These are phyloP conservation scores for Wickerhamiella azymoides DNA, from an alignment of 805 yeast species.

Conservation along the genomic window DNA sequence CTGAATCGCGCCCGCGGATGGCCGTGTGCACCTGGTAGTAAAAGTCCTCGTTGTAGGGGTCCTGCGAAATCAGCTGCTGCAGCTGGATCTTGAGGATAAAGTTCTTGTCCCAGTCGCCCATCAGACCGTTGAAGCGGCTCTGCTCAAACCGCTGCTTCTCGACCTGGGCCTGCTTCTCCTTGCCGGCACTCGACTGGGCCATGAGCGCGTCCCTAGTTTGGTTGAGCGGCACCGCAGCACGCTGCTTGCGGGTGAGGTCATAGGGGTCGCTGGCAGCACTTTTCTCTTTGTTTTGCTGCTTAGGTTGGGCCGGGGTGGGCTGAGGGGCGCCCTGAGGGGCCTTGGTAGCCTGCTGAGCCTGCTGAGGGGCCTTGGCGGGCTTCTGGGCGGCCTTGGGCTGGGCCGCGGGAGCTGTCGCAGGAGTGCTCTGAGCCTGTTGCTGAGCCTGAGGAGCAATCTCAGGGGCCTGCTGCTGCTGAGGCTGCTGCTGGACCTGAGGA, in stretches of 20 bases:
- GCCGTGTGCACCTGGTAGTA: constrained; percentile 85
- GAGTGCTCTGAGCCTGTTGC: not conserved
- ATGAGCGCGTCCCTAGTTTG: constrained; percentile 1
- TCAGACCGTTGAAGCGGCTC: constrained; percentile 59
- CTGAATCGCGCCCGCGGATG: constrained; percentile 42
- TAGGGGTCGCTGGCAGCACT: not conserved
- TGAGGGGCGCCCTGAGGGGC: not conserved
- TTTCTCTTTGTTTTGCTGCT: not conserved
- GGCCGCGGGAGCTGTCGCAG: not conserved
- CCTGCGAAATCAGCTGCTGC: constrained; percentile 91
- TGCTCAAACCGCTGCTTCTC: constrained; percentile 5
- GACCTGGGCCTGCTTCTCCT: constrained; percentile 1
- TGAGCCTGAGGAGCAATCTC: not conserved
- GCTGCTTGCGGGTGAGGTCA: constrained; percentile 6
- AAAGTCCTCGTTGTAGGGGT: constrained; percentile 93
- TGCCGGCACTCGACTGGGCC: constrained; percentile 4
- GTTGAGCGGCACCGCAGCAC: not conserved
- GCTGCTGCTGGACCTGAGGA: no score
- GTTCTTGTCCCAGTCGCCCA: constrained; percentile 96
- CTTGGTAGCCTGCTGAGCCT: not conserved
- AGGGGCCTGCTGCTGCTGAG: no score
- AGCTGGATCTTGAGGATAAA: constrained; percentile 87
- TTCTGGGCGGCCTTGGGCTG: not conserved
- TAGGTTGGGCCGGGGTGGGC: not conserved
- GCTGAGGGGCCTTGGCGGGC: not conserved